These are phyloP conservation scores for Hymenoscyphus albidus DNA, from an alignment of 2,329 filamentous ascomycete species.

Conservation along the genomic window DNA sequence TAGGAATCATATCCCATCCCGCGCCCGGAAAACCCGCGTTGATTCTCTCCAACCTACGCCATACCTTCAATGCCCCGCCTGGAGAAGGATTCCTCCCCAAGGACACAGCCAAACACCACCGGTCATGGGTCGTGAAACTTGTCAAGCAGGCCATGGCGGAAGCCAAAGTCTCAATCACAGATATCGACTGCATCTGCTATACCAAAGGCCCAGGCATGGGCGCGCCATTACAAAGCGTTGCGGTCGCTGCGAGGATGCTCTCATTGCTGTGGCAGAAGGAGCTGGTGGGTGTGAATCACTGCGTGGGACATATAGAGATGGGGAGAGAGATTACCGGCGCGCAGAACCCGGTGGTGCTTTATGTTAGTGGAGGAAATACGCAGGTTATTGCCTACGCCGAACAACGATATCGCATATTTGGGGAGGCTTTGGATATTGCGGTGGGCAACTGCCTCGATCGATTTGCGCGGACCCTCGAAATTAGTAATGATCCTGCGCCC, in stretches of 20 bases:
- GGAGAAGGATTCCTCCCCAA: conserved; percentile 95
- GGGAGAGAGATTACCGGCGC: conserved; percentile 88
- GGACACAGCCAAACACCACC: conserved; percentile 91
- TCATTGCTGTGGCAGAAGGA: conserved; percentile 80
- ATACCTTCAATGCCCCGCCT: conserved; percentile 89
- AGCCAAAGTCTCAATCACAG: conserved; percentile 55
- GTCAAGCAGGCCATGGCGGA: conserved; percentile 73
- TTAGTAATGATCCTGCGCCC: conserved; percentile 92
- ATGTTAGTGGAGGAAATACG: conserved; percentile 93
- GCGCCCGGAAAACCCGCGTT: conserved; percentile 46
- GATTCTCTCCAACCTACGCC: conserved; percentile 88
- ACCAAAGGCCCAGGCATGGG: conserved; percentile 97
- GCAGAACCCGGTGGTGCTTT: conserved; percentile 87
- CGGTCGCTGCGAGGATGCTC: conserved; percentile 78
- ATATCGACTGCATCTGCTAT: conserved; percentile 92
- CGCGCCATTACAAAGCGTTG: conserved; percentile 81
- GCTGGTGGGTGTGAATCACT: conserved; percentile 94
- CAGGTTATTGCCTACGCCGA: conserved; percentile 97
- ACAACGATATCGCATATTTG: conserved; percentile 94
- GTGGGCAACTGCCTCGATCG: conserved; percentile 97
- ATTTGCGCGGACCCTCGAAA: conserved; percentile 85
- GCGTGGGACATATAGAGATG: conserved; percentile 99
- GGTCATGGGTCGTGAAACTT: conserved; percentile 76
- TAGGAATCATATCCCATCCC: conserved; percentile 84
- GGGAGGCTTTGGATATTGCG: conserved; percentile 94